Evolutionary conservation across 148 eudicot species (phyloP).

Genomic region (Gaultheria prostrata): DNA sequence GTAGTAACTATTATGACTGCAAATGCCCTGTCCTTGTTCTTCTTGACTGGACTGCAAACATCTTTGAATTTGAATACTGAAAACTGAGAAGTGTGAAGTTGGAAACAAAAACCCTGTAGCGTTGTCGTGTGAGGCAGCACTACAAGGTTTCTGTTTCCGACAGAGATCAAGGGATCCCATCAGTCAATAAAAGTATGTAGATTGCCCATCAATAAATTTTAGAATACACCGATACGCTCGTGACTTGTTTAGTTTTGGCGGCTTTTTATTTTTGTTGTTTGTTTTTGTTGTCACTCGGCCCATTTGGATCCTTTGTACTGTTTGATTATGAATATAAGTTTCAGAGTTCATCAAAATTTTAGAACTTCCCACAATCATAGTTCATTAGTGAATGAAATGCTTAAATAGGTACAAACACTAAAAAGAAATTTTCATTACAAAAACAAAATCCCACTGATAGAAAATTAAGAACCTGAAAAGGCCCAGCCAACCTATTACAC

Average conservation of each 20-base stretch:
- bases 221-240: not conserved
- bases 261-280: no score
- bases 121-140: no score
- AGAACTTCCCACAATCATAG: not conserved
- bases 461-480: not conserved
- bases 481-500: slow-evolving; percentile 3
- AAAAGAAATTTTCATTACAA: not conserved
- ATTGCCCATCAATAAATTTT: not conserved
- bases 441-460: not conserved
- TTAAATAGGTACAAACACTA: not conserved
- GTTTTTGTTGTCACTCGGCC: no score
- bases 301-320: no score
- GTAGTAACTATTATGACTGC: not conserved
- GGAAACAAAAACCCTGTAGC: no score
- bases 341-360: no score
- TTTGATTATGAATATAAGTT: no score
- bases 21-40: not conserved
- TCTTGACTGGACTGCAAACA: not conserved
- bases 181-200: no score
- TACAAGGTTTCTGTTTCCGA: no score
- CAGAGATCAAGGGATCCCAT: no score
- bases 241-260: no score
- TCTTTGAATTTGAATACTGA: not conserved
- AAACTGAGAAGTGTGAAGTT: not conserved
- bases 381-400: not conserved